phyloP scores from a whole-genome alignment of 2,329 filamentous ascomycete genomes.

The Periconia digitata region DNA sequence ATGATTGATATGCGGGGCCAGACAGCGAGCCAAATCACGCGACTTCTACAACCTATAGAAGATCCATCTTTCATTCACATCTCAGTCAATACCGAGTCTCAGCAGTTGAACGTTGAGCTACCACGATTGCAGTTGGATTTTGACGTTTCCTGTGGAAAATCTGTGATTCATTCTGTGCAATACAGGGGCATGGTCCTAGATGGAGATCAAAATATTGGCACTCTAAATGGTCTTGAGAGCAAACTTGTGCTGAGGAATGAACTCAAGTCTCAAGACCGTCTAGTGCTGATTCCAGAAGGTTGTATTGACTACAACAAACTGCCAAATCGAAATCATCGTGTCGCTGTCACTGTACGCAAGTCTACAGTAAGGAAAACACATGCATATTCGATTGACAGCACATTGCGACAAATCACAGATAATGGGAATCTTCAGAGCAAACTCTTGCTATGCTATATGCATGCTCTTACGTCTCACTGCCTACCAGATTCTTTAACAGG shows the following conservation, averaged over 20 bases:
- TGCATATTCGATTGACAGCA: constrained; percentile 52
- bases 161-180: constrained; percentile 22
- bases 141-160: constrained; percentile 3
- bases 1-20: constrained; percentile 15
- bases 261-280: constrained; percentile 26
- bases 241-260: constrained; percentile 21
- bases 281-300: constrained; percentile 40
- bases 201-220: constrained; percentile 20
- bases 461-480: constrained; percentile 57
- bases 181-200: constrained; percentile 30
- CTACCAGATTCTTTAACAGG: constrained; percentile 53
- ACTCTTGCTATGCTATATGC: constrained; percentile 54
- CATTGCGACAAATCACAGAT: constrained; percentile 54
- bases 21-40: constrained; percentile 11
- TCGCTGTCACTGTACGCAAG: constrained; percentile 14
- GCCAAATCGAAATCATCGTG: constrained; percentile 10
- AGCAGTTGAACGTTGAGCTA: constrained; percentile 16
- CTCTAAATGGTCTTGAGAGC: constrained; percentile 25
- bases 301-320: constrained; percentile 9
- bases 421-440: constrained; percentile 57
- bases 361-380: constrained; percentile 35
- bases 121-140: constrained; percentile 18
- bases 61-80: constrained; percentile 18
- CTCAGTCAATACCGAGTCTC: constrained; percentile 5
- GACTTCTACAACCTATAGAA: constrained; percentile 19